These are phyloP conservation scores for Aspergillus ochraceus DNA, from an alignment of 2,329 filamentous ascomycete species.

Conservation along the genomic window DNA sequence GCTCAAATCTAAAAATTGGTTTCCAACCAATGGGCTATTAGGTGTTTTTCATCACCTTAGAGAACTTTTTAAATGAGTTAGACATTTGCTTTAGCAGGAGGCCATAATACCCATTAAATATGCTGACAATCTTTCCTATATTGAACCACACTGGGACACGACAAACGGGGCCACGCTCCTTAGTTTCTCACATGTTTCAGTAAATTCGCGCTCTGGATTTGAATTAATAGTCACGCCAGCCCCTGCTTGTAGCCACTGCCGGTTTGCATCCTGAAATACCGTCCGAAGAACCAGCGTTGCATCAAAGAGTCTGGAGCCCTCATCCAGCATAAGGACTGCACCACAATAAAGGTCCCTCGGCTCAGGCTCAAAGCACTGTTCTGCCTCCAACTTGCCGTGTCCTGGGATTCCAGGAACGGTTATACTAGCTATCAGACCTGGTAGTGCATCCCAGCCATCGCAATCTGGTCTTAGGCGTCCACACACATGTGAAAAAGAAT, in stretches of 20 bases:
- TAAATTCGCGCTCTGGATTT: slow-evolving; percentile 10
- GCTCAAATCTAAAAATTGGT: too few species aligned
- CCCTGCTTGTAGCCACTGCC: slow-evolving; percentile 17
- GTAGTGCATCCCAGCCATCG: slow-evolving; percentile 15
- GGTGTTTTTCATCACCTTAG: too few species aligned
- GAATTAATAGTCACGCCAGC: slow-evolving; percentile 16
- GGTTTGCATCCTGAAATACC: slow-evolving; percentile 13
- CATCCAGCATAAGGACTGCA: slow-evolving; percentile 14
- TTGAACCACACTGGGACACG: too few species aligned
- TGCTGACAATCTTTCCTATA: too few species aligned
- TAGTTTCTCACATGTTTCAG: slow-evolving; percentile 17
- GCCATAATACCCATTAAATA: too few species aligned
- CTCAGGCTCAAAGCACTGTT: slow-evolving; percentile 8
- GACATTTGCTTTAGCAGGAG: too few species aligned
- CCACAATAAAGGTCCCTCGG: slow-evolving; percentile 17
- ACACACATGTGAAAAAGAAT: slow-evolving; percentile 12
- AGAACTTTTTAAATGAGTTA: too few species aligned
- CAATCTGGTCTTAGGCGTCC: slow-evolving; percentile 7
- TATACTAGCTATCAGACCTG: slow-evolving; percentile 5
- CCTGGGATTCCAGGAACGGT: slow-evolving; percentile 16
- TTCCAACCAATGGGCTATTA: too few species aligned
- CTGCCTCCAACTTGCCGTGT: slow-evolving; percentile 7
- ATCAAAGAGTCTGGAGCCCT: slow-evolving; percentile 1
- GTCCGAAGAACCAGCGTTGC: slow-evolving; percentile 17
- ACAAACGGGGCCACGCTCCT: slow-evolving; percentile 13